Evolutionary conservation across 2,329 filamentous ascomycete genomes (phyloP), one percentile per base, ranked within the genome.

Genomic region (Davidsoniella virescens): DNA sequence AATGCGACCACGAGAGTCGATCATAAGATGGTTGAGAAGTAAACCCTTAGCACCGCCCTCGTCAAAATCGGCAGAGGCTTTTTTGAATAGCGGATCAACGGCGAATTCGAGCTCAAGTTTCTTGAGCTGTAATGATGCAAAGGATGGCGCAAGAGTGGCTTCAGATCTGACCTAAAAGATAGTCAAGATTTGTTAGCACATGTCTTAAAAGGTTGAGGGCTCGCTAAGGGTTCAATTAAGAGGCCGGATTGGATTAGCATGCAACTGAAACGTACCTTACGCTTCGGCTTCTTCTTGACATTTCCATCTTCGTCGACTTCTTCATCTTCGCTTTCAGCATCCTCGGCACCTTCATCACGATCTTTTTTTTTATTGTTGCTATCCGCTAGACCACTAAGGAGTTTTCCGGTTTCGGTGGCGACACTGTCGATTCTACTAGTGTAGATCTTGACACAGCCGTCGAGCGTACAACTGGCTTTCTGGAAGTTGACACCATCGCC

Each of bases 381-480:
- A 60, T 96, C 90, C 18, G 92, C 90, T 54, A 98, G 70, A 52
- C 92, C 92, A 65, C 88, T 96, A 38, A 98, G 68, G 54, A 98
- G 72, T 65, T 94, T 94, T 47, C 90, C 90, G 0, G 92, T 98
- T 66, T 98, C 92, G 1, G 88, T 96, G 41, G 92, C 92, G 46
- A 98, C 92, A 63, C 90, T 96, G 68, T 98, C 92, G 46, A 98
- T 88, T 72, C 92, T 76, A 69, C 88, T 95, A 2, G 92, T 98
- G 65, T 98, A 98, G 60, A 98, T 96, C 69, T 98, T 98, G 61
- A 98, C 92, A 62, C 92, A 98, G 17, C 92, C 92, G 62, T 98
- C 92, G 16, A 98, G 72, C 0, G 92, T 98, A 67, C 87, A 96
- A 67, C 88, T 95, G 53, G 92, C 92, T 64, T 94, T 94, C 63